Evolutionary conservation across 2,329 filamentous ascomycete genomes (phyloP).

Genomic region (Stemphylium vesicarium): DNA sequence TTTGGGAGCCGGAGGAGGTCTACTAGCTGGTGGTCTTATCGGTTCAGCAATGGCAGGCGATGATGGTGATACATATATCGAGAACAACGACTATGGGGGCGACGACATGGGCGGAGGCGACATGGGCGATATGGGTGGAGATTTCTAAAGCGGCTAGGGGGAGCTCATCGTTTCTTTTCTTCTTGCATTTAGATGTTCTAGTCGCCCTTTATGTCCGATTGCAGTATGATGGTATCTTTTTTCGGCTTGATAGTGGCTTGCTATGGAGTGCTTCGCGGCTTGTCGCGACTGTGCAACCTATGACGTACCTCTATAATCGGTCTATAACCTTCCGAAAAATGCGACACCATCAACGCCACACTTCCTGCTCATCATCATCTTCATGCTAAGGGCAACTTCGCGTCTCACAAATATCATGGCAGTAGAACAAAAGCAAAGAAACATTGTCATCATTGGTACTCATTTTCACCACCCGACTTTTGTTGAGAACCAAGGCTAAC

Average conservation of each 20-base stretch:
- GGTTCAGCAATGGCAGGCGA: conserved; percentile 65
- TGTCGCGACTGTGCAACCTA: neutral
- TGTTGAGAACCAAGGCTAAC: conserved; percentile 4
- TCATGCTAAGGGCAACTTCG: conserved; percentile 31
- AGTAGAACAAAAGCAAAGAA: conserved; percentile 32
- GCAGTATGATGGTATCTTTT: neutral
- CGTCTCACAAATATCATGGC: conserved; percentile 32
- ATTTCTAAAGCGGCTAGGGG: conserved; percentile 7
- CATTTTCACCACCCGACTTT: neutral
- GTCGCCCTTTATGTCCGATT: neutral
- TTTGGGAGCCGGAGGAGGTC: conserved; percentile 78
- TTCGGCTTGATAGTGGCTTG: neutral
- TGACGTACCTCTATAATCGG: conserved; percentile 22
- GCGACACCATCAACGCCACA: conserved; percentile 21
- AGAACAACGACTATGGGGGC: conserved; percentile 24
- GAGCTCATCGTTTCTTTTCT: neutral
- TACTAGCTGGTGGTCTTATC: conserved; percentile 78
- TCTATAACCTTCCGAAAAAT: conserved; percentile 20
- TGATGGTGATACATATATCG: conserved; percentile 29
- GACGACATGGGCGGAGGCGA: conserved; percentile 32
- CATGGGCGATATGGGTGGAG: conserved; percentile 30
- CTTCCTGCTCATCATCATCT: conserved; percentile 10
- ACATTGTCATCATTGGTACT: conserved; percentile 48
- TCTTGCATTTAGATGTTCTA: neutral
- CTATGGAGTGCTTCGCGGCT: neutral